Conservation (phyloP, 2,329 filamentous ascomycete species). For the Leptographium lundbergii region DNA sequence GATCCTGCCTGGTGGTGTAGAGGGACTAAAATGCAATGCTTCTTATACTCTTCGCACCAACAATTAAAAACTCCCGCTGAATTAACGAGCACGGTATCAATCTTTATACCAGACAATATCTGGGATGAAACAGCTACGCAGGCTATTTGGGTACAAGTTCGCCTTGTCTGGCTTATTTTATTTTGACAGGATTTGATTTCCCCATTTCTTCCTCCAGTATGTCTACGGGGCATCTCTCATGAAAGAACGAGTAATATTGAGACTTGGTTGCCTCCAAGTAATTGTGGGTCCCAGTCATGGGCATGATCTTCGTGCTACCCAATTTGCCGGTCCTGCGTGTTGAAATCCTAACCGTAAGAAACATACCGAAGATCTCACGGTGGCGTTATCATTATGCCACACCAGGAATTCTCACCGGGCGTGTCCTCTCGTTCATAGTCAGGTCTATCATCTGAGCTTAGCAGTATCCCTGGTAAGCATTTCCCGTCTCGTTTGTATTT, state of each 20-base stretch:
- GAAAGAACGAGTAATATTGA: neutral
- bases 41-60: neutral
- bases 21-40: neutral
- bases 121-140: no score
- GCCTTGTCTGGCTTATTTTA: neutral
- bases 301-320: neutral
- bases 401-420: neutral
- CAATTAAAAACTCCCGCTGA: no score
- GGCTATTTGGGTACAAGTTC: neutral
- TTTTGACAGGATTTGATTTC: neutral
- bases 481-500: neutral
- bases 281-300: neutral
- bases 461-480: neutral
- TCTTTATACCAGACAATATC: no score
- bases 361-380: neutral
- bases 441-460: neutral
- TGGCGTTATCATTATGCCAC: neutral
- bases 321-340: neutral
- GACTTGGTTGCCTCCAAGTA: neutral
- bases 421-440: neutral
- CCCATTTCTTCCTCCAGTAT: neutral
- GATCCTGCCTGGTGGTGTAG: neutral
- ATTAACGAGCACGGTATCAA: neutral
- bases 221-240: neutral
- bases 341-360: neutral